These are phyloP conservation scores for Apophysomyces variabilis DNA, from an alignment of 371 early-diverging fungal species.

Conservation along the genomic window DNA sequence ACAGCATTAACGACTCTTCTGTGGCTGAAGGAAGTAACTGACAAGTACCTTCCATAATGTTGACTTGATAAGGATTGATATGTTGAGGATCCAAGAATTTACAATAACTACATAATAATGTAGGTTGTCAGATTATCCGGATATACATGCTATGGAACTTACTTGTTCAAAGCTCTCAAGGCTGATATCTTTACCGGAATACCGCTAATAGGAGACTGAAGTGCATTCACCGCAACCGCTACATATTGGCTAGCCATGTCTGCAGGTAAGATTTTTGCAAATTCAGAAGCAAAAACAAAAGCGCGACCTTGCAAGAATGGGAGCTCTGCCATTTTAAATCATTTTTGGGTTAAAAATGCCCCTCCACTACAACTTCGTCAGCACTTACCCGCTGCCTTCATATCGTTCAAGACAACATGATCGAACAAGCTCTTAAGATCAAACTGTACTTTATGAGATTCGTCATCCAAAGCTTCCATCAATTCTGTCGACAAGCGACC, in stretches of 20 bases:
- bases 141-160: constrained; percentile 7
- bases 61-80: constrained; percentile 65
- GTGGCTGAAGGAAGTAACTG: constrained; percentile 67
- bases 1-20: constrained; percentile 80
- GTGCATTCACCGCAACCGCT: constrained; percentile 71
- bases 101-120: constrained; percentile 55
- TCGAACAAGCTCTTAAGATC: constrained; percentile 79
- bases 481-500: constrained; percentile 69
- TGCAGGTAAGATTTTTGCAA: constrained; percentile 74
- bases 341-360: no score
- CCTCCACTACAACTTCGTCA: no score
- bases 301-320: constrained; percentile 92
- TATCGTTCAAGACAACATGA: constrained; percentile 75
- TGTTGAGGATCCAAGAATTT: constrained; percentile 61
- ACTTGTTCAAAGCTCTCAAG: constrained; percentile 77
- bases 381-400: constrained; percentile 57
- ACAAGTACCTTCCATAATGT: constrained; percentile 73
- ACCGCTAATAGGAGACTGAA: constrained; percentile 62
- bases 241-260: constrained; percentile 73
- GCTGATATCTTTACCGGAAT: constrained; percentile 80
- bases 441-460: constrained; percentile 41
- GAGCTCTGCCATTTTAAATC: constrained; percentile 41
- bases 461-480: constrained; percentile 55
- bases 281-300: constrained; percentile 84
- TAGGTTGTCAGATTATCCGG: background rate